Conservation (phyloP, 192 early-diverging fungal genomes). For the Coemansia sp. region DNA sequence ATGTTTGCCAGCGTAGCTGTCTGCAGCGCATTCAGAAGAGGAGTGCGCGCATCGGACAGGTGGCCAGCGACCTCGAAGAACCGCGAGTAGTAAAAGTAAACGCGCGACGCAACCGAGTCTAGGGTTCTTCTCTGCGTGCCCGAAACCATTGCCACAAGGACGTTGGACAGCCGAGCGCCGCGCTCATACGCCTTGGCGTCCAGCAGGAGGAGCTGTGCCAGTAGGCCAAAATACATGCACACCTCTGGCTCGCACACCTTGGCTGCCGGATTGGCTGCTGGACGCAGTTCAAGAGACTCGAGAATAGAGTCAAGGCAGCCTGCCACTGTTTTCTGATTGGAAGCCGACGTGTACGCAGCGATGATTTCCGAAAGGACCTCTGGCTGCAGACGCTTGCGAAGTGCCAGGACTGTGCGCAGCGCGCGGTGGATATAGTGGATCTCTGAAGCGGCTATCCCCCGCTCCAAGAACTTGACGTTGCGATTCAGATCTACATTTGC, state of each 20-base stretch:
- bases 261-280: slow-evolving; percentile 9
- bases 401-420: slow-evolving; percentile 74
- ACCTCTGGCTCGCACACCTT: slow-evolving; percentile 71
- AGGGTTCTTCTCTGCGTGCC: slow-evolving; percentile 83
- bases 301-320: slow-evolving; percentile 22
- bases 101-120: slow-evolving; percentile 85
- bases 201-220: slow-evolving; percentile 80
- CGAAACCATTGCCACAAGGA: slow-evolving; percentile 65
- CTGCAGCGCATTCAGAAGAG: slow-evolving; percentile 80
- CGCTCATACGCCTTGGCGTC: slow-evolving; percentile 73
- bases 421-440: slow-evolving; percentile 87
- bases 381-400: slow-evolving; percentile 77
- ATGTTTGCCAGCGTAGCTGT: slow-evolving; percentile 90
- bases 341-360: slow-evolving; percentile 43
- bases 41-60: slow-evolving; percentile 75
- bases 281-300: slow-evolving; percentile 15
- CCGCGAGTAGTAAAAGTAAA: slow-evolving; percentile 93
- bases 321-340: slow-evolving; percentile 21
- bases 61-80: slow-evolving; percentile 79
- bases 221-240: slow-evolving; percentile 80
- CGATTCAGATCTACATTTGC: slow-evolving; percentile 78
- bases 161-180: slow-evolving; percentile 69
- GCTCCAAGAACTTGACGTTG: slow-evolving; percentile 80
- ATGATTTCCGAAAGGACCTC: slow-evolving; percentile 65
- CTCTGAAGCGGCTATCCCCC: slow-evolving; percentile 82